These are phyloP conservation scores for Albizia julibrissin DNA, from an alignment of 306 rosid genomes.

Conservation along the genomic window DNA sequence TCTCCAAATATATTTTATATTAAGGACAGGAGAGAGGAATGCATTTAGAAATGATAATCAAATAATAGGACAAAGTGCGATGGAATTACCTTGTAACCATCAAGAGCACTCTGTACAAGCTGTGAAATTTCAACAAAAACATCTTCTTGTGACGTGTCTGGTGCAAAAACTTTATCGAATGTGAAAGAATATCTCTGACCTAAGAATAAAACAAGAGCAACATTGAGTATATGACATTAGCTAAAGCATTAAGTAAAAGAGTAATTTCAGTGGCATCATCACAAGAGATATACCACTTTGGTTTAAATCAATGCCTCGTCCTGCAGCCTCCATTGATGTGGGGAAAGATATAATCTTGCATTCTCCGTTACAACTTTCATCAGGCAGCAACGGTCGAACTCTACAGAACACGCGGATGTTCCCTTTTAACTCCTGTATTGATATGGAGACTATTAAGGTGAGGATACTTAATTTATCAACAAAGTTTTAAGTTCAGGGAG, in stretches of 20 bases:
- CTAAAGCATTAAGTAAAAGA: slow-evolving; percentile 17
- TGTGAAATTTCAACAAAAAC: slow-evolving; percentile 92
- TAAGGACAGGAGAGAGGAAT: neutral
- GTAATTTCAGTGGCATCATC: neutral
- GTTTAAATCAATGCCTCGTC: slow-evolving; percentile 76
- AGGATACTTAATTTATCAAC: neutral
- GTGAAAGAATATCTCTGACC: slow-evolving; percentile 91
- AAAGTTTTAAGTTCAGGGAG: slow-evolving; percentile 16
- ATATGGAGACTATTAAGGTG: slow-evolving; percentile 31
- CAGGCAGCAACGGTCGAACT: slow-evolving; percentile 88
- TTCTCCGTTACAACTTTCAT: slow-evolving; percentile 63
- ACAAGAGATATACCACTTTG: slow-evolving; percentile 64
- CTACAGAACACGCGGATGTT: slow-evolving; percentile 97
- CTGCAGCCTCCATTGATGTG: slow-evolving; percentile 80
- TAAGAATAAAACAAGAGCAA: slow-evolving; percentile 35
- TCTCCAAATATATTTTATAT: no score
- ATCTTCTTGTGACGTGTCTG: slow-evolving; percentile 79
- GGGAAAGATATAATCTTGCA: slow-evolving; percentile 78
- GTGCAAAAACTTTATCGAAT: slow-evolving; percentile 87
- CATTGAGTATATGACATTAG: slow-evolving; percentile 25
- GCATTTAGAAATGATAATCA: slow-evolving; percentile 23
- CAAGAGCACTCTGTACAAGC: slow-evolving; percentile 98
- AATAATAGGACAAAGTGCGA: slow-evolving; percentile 11
- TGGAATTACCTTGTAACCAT: slow-evolving; percentile 90
- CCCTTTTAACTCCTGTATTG: slow-evolving; percentile 90